Conservation (phyloP, 2,329 filamentous ascomycete genomes). For the Aspergillus phoenicis region DNA sequence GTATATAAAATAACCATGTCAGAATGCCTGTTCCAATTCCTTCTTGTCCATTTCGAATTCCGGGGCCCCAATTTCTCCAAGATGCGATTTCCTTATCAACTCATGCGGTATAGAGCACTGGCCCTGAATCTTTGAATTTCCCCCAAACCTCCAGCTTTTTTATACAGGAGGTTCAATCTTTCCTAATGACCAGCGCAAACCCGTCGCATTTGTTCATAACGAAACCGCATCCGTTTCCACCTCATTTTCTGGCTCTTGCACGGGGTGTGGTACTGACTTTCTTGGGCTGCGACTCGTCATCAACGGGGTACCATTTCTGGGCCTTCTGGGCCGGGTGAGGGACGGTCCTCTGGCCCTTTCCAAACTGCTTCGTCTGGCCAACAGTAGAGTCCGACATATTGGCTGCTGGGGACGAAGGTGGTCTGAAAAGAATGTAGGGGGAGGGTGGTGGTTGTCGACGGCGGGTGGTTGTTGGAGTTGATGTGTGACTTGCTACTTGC, state of each 20-base stretch:
- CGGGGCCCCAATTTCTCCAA: slow-evolving; percentile 7
- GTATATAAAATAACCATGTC: slow-evolving; percentile 29
- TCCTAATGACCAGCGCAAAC: slow-evolving; percentile 27
- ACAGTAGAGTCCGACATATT: slow-evolving; percentile 58
- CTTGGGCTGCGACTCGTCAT: slow-evolving; percentile 85
- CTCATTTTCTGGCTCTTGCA: slow-evolving; percentile 20
- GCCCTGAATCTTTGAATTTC: slow-evolving; percentile 16
- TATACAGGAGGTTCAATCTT: slow-evolving; percentile 15
- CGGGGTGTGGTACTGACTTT: slow-evolving; percentile 72
- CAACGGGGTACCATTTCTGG: slow-evolving; percentile 97
- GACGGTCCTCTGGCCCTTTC: slow-evolving; percentile 91
- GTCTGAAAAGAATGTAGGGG: slow-evolving; percentile 36
- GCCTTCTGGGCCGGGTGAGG: slow-evolving; percentile 77
- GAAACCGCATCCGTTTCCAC: slow-evolving; percentile 29
- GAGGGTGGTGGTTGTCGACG: slow-evolving; percentile 46
- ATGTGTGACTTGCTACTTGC: slow-evolving; percentile 42
- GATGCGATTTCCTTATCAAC: slow-evolving; percentile 30
- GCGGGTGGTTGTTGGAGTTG: slow-evolving; percentile 46
- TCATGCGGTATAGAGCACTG: slow-evolving; percentile 22
- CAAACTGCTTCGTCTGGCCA: slow-evolving; percentile 87
- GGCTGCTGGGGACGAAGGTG: slow-evolving; percentile 48
- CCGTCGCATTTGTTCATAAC: slow-evolving; percentile 34
- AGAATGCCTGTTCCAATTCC: slow-evolving; percentile 20
- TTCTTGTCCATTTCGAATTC: not conserved
- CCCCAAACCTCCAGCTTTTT: not conserved